Evolutionary conservation across 495 filamentous ascomycete genomes (phyloP).

Genomic region (Hypomontagnella monticulosa): DNA sequence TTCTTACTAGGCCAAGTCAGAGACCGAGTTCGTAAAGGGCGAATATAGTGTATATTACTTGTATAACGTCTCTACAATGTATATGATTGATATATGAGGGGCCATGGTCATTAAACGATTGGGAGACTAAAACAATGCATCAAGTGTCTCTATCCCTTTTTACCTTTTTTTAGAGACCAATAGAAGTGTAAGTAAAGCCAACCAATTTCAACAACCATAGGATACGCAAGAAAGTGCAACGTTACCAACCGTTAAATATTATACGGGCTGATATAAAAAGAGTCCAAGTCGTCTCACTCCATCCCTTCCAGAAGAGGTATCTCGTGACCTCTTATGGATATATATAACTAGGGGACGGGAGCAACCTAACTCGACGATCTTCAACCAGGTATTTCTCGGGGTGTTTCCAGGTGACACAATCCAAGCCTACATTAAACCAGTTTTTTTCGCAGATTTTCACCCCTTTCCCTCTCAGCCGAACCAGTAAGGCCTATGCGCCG

Average conservation of each 20-base stretch:
- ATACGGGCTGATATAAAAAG: not conserved
- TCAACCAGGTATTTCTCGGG: not conserved
- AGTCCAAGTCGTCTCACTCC: constrained; percentile 8
- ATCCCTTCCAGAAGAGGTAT: constrained; percentile 10
- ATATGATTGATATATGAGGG: no score
- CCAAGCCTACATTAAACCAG: not conserved
- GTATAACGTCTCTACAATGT: no score
- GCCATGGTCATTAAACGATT: no score
- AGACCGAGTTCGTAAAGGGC: constrained; percentile 1
- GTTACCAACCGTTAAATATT: not conserved
- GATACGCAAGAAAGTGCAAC: constrained; percentile 9
- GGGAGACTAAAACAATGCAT: no score
- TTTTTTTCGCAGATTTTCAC: not conserved
- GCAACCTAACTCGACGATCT: constrained; percentile 11
- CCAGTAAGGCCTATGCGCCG: constrained; percentile 32
- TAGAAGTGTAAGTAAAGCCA: no score
- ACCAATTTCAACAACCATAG: no score
- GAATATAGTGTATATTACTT: no score
- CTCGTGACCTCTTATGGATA: constrained; percentile 27
- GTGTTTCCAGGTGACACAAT: constrained; percentile 19
- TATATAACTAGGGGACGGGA: constrained; percentile 3
- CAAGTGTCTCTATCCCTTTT: no score
- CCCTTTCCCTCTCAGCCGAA: constrained; percentile 4
- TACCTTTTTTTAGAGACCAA: no score
- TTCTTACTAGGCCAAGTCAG: not conserved